Evolutionary conservation across 495 filamentous ascomycete genomes (phyloP).

Genomic region (Clavariopsis aquatica): DNA sequence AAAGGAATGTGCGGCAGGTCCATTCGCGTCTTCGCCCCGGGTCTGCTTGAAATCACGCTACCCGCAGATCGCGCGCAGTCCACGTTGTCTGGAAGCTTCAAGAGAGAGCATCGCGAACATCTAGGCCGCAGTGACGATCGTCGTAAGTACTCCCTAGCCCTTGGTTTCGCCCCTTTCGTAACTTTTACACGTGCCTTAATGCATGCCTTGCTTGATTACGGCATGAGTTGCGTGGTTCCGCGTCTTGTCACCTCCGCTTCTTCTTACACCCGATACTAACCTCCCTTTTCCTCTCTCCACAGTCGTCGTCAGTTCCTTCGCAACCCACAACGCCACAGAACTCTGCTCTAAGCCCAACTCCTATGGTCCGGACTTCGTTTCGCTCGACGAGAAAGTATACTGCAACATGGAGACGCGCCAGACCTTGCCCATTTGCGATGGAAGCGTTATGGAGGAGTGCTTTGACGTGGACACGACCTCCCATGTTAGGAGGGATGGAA

Average conservation of each 20-base stretch:
- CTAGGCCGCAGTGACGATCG: neutral
- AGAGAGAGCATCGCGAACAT: neutral
- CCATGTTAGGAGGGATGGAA: neutral
- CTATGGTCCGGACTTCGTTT: neutral
- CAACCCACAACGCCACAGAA: neutral
- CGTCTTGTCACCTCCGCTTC: too few species aligned
- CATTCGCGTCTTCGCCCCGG: neutral
- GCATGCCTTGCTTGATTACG: neutral
- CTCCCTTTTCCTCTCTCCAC: too few species aligned
- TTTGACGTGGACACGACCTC: neutral
- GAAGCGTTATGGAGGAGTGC: neutral
- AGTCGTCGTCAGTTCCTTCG: neutral
- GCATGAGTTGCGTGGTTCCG: constrained; percentile 1
- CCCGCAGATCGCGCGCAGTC: neutral
- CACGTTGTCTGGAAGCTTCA: neutral
- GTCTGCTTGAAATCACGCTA: neutral
- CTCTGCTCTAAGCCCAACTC: neutral
- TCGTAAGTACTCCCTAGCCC: neutral
- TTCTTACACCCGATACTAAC: too few species aligned
- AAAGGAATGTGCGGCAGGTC: constrained; percentile 1
- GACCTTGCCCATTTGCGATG: neutral
- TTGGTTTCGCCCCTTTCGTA: neutral
- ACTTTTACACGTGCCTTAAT: neutral
- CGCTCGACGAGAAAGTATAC: constrained; percentile 1
- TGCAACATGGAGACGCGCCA: neutral